Conservation (phyloP, 441 rosid genomes). For the Brassica hybrid region DNA sequence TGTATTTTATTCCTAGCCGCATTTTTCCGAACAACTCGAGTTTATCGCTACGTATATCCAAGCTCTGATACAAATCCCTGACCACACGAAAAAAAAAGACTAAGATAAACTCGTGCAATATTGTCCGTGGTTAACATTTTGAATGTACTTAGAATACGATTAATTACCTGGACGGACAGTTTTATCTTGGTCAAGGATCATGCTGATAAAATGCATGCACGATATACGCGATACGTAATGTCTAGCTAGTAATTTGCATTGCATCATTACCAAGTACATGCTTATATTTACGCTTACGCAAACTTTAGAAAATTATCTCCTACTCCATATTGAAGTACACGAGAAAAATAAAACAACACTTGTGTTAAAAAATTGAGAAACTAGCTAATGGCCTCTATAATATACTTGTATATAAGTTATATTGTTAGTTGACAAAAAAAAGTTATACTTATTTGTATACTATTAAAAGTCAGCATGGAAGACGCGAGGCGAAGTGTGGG, state of each 20-base stretch:
- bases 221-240: not conserved
- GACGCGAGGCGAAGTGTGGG: slow-evolving; percentile 24
- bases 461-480: slow-evolving; percentile 17
- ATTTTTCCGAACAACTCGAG: not conserved
- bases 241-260: slow-evolving; percentile 4
- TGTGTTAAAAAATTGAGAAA: not conserved
- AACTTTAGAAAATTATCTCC: not conserved
- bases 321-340: not conserved
- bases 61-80: not conserved
- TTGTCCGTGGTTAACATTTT: slow-evolving; percentile 9
- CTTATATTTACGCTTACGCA: not conserved
- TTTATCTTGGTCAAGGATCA: not conserved
- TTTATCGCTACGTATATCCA: slow-evolving; percentile 13
- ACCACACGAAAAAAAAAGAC: not conserved
- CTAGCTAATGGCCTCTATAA: slow-evolving; percentile 7
- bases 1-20: slow-evolving; percentile 22
- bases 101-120: slow-evolving; percentile 6
- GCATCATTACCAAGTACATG: not conserved
- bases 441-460: not conserved
- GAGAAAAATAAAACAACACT: not conserved
- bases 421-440: not conserved
- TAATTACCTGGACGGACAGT: not conserved
- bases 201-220: not conserved
- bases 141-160: not conserved
- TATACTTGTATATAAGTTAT: not conserved